Percentiles rank a stretch among this genome's conserved stretches.
These are phyloP conservation scores for Magnaporthales sp. DNA, from an alignment of 2,329 filamentous ascomycete genomes.

Conservation along the genomic window DNA sequence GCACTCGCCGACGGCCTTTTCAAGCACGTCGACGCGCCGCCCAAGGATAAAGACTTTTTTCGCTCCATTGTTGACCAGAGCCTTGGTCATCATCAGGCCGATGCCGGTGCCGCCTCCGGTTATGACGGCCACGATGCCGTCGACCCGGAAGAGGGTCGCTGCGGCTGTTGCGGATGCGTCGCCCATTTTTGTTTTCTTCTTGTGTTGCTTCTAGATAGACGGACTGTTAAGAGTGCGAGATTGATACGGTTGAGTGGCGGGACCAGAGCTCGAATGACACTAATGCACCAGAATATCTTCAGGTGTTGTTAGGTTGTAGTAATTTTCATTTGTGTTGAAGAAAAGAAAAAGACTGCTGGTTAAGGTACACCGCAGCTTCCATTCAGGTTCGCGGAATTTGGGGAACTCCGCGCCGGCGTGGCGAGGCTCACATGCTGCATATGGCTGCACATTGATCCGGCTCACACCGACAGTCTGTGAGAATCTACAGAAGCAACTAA, in stretches of 20 bases:
- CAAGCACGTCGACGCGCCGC: slow-evolving; percentile 33
- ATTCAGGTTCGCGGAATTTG: not conserved
- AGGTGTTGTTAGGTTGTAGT: not conserved
- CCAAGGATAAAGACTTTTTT: slow-evolving; percentile 42
- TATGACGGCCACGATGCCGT: slow-evolving; percentile 44
- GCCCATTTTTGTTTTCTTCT: not conserved
- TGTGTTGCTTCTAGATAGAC: not conserved
- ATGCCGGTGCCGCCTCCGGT: slow-evolving; percentile 43
- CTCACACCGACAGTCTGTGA: not conserved
- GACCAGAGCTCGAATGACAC: not conserved
- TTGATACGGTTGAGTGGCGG: not conserved
- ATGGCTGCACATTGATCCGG: not conserved
- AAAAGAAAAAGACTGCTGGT: too few species aligned
- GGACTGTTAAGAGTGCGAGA: not conserved
- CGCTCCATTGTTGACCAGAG: slow-evolving; percentile 40
- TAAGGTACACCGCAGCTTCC: too few species aligned
- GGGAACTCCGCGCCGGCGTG: not conserved
- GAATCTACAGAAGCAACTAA: not conserved
- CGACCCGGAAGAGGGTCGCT: slow-evolving; percentile 33
- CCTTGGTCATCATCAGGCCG: slow-evolving; percentile 28
- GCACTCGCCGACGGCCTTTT: slow-evolving; percentile 25
- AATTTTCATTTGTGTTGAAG: not conserved
- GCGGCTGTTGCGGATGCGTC: slow-evolving; percentile 9
- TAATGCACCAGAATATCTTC: not conserved
- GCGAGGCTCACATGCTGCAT: not conserved